These are phyloP conservation scores for Rhizoctonia solani DNA, from an alignment of 1,284 basidiomycete genomes.

Conservation along the genomic window DNA sequence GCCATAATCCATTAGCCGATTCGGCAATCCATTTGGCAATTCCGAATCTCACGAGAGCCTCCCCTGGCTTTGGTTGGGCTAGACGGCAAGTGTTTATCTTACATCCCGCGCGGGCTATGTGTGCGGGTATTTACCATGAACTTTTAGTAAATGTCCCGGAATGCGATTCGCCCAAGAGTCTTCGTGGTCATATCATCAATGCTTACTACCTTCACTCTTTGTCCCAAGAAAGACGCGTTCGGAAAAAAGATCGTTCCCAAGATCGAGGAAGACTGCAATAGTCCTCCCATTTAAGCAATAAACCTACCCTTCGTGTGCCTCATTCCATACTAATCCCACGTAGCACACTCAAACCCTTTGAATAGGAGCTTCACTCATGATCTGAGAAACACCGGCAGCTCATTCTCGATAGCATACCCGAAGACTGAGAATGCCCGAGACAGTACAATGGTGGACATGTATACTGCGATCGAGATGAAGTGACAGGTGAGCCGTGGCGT, in stretches of 20 bases:
- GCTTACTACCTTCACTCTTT: conserved; percentile 3
- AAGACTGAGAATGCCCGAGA: too few relatives aligned
- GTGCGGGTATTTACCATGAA: not conserved
- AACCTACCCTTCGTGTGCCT: not conserved
- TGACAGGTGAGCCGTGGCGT: too few relatives aligned
- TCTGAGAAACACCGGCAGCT: not conserved
- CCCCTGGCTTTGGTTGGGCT: not conserved
- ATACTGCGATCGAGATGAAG: too few relatives aligned
- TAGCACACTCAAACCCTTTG: not conserved
- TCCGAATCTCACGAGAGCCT: too few relatives aligned
- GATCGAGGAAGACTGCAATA: not conserved
- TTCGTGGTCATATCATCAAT: conserved; percentile 8
- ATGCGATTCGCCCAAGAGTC: conserved; percentile 22
- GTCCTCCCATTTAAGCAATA: not conserved
- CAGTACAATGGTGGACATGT: too few relatives aligned
- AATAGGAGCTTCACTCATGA: not conserved
- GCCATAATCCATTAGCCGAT: too few relatives aligned
- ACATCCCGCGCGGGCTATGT: not conserved
- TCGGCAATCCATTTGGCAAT: too few relatives aligned
- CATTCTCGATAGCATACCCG: not conserved
- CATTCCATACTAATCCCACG: not conserved
- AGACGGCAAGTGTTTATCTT: not conserved
- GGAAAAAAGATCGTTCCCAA: conserved; percentile 1
- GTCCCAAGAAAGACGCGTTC: not conserved
- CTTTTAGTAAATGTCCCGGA: conserved; percentile 15